Base-by-base conservation (phyloP, 1,284 basidiomycete species). In the Phellopilus nigrolimitatus region DNA sequence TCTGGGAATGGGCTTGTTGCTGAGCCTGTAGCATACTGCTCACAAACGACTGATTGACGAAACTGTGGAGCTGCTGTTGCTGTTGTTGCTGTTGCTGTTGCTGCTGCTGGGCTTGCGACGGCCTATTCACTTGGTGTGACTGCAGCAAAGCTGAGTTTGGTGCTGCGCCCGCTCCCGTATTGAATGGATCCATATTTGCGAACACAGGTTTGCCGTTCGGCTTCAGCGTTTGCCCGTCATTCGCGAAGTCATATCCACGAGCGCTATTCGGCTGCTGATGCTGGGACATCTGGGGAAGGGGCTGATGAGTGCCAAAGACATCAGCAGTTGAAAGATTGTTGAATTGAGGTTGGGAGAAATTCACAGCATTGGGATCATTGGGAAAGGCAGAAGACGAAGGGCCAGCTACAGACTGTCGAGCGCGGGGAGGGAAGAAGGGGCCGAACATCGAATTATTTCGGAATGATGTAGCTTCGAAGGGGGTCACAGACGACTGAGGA, bases 1-100 rank as follows among this genome's bases (percentile, higher is more conserved):
- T 82, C 66, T 88, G 85, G 1, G 82, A 82, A 47, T 80, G 77
- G 55, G 81, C 61, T 42, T 78, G 76, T 46, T 50, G 38, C 37
- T 50, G 50, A n/a, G 38, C 15, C 25, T 57, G 56, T 25, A 49
- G 58, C 53, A 73, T 62, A 55, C 68, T 70, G 56, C 70, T 74
- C 55, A 66, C 54, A 52, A 66, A 76, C 28, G 66, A 58, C 27
- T 54, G 44, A 60, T 57, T 46, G 50, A 47, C 49, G 64, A 60
- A 39, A 54, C 61, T 50, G 48, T 65, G 37, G 24, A 51, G 17
- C 30, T 48, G 36, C n/a, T 57, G 50, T 10, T 56, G 49, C 19
- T 54, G 56, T 40, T 57, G 58, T 28, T 56, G 59, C 15, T 53
- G 33, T 27, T 55, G 57, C 9, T 28, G 42, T 47, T 37, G 50